Evolutionary conservation across 345 rosid genomes (phyloP).

Genomic region (Linum tenue): DNA sequence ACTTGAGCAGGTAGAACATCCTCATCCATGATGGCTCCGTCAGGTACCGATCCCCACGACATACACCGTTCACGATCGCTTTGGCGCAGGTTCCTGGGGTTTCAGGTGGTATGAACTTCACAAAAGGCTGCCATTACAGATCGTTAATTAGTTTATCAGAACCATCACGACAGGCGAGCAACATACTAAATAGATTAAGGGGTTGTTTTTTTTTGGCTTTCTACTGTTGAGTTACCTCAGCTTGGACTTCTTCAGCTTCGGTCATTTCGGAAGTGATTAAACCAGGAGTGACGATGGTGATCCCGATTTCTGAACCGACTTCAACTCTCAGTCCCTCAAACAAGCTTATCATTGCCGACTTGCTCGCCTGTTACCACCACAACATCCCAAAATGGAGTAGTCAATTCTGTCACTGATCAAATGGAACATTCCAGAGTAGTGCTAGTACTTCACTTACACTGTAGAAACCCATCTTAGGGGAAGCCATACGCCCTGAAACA

Average conservation of each 20-base stretch:
- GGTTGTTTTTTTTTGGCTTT: too few relatives aligned
- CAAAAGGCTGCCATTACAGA: not conserved
- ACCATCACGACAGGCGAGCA: too few relatives aligned
- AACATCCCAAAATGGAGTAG: not conserved
- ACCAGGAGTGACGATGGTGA: constrained; percentile 58
- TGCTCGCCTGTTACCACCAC: constrained; percentile 41
- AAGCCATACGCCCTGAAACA: constrained; percentile 32
- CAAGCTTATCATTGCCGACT: constrained; percentile 44
- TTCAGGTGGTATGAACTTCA: not conserved
- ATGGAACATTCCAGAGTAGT: not conserved
- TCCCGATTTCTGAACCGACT: constrained; percentile 29
- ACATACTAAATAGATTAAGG: too few relatives aligned
- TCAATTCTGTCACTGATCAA: not conserved
- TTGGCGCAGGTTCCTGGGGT: not conserved
- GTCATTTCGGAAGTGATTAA: constrained; percentile 43
- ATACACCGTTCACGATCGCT: constrained; percentile 18
- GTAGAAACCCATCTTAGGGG: constrained; percentile 46
- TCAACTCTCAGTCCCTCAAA: constrained; percentile 61
- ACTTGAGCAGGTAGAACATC: constrained; percentile 32
- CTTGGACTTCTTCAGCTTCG: constrained; percentile 13
- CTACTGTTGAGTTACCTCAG: not conserved
- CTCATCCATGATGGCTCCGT: constrained; percentile 41
- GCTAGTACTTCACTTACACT: constrained; percentile 23
- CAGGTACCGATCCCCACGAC: constrained; percentile 42
- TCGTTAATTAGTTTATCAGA: not conserved